Evolutionary conservation across 2,329 filamentous ascomycete genomes (phyloP), one percentile per base, ranked within the genome.

Genomic region (Penicillium sp.): DNA sequence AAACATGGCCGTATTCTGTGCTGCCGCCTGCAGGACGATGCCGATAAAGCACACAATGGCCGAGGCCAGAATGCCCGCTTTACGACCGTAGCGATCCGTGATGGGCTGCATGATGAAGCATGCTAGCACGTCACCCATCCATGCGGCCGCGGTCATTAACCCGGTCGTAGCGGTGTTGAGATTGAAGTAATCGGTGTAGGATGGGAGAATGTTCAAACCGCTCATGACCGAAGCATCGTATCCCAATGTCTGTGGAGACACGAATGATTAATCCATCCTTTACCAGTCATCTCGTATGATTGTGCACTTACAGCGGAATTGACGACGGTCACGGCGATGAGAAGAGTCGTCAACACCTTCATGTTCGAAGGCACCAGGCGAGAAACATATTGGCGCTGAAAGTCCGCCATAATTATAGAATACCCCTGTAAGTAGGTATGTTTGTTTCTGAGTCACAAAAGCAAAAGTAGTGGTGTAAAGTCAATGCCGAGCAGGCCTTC

Each of bases 211-310:
- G 40, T 43, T 43, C n/a, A 43, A 23, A 16, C 40, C 40, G 12
- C 16, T 43, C 54, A 59, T 57, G 42, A 59, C 23, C n/a, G 58
- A 59, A 5, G 54, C n/a, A 50, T 59, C 58, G 26, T 59, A 59
- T 5, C 58, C 58, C 16, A 57, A 52, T 5, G 54, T 57, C 58
- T 59, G 46, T 28, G 35, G 9, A 11, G 7, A 11, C 30, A 11
- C 3, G 30, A 7, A 11, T 33, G 30, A 33, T 33, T 33, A 33
- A 33, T 14, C 30, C 30, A 33, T 33, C 12, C 26, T 28, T 28
- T 8, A 11, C 9, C 30, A 33, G 30, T 33, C 8, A 14, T 33
- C 12, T 14, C 7, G 7, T 9, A 33, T 33, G 7, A 33, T 33
- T 9, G 9, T 33, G 30, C 30, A 33, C 30, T 33, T 20, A 43